Evolutionary conservation across 768 basidiomycete species (phyloP).

Genomic region (Trichaptum fuscoviolaceum): DNA sequence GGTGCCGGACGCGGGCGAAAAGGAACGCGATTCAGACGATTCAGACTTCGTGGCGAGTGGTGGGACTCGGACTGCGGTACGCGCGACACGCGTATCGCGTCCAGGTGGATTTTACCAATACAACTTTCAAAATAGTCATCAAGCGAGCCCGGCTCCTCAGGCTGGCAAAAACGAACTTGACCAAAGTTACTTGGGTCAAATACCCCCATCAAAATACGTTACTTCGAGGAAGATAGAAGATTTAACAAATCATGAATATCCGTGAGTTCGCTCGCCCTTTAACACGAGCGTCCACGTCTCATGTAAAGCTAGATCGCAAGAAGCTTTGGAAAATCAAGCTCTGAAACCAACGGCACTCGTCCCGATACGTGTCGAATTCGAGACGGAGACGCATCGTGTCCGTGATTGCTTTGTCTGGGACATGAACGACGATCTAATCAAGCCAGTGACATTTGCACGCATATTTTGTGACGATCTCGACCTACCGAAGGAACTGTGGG

Average conservation of each 20-base stretch:
- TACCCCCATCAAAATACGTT: conserved; percentile 79
- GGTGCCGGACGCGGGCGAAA: conserved; percentile 55
- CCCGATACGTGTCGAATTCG: conserved; percentile 93
- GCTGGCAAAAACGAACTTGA: conserved; percentile 60
- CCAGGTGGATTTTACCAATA: conserved; percentile 14
- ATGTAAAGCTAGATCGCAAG: conserved; percentile 28
- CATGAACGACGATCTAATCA: conserved; percentile 78
- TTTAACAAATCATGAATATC: conserved; percentile 65
- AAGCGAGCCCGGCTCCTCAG: conserved; percentile 20
- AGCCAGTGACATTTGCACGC: conserved; percentile 78
- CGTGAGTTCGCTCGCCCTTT: conserved; percentile 46
- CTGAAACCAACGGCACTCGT: conserved; percentile 53
- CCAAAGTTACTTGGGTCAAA: conserved; percentile 84
- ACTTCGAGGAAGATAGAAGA: conserved; percentile 43
- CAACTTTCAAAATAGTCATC: conserved; percentile 51
- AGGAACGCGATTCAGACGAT: conserved; percentile 74
- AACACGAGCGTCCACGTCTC: conserved; percentile 3
- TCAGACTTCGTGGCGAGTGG: conserved; percentile 73
- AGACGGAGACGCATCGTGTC: conserved; percentile 85
- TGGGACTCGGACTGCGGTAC: conserved; percentile 50
- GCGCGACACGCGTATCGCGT: conserved; percentile 19
- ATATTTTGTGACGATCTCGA: conserved; percentile 89
- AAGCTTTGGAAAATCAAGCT: conserved; percentile 61
- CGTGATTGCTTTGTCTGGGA: conserved; percentile 98
- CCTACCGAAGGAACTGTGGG: conserved; percentile 61